Conservation (phyloP, 2,329 filamentous ascomycete genomes). For the Camillea tinctor region DNA sequence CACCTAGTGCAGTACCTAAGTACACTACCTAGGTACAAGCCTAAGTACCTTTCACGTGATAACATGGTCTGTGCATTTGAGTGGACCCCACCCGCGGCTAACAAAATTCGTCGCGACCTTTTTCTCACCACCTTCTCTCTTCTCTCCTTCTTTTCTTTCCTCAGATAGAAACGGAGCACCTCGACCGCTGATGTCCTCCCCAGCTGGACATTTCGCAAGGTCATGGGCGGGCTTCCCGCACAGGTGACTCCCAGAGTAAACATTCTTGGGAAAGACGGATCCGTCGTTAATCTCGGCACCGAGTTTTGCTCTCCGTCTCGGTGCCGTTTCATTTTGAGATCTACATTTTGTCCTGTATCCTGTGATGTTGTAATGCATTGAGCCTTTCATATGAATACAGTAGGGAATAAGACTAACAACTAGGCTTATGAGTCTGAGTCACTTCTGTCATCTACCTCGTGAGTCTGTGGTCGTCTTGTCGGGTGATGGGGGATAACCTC, state of each 20-base stretch:
- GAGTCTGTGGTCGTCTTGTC: too few relatives aligned
- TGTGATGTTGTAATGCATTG: not conserved
- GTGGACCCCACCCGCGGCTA: not conserved
- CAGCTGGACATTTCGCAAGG: conserved; percentile 22
- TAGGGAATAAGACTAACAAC: too few relatives aligned
- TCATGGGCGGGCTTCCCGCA: conserved; percentile 21
- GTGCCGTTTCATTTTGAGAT: conserved; percentile 38
- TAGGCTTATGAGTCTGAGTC: too few relatives aligned
- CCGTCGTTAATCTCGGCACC: conserved; percentile 39
- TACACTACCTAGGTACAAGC: not conserved
- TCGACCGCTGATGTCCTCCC: conserved; percentile 27
- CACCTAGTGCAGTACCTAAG: too few relatives aligned
- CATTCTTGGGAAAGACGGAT: conserved; percentile 36
- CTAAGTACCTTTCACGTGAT: conserved; percentile 14
- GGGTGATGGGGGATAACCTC: too few relatives aligned
- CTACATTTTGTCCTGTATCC: conserved; percentile 26
- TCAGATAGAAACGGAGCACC: conserved; percentile 54
- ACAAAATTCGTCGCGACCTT: conserved; percentile 3
- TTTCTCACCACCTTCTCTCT: not conserved
- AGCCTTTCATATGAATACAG: not conserved
- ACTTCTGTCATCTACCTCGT: too few relatives aligned
- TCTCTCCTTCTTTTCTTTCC: conserved; percentile 34
- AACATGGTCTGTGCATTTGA: conserved; percentile 20
- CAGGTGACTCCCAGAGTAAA: conserved; percentile 33
- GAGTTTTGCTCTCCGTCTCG: conserved; percentile 33